phyloP scores from a whole-genome alignment of 371 early-diverging fungal genomes.

The Circinella minor region DNA sequence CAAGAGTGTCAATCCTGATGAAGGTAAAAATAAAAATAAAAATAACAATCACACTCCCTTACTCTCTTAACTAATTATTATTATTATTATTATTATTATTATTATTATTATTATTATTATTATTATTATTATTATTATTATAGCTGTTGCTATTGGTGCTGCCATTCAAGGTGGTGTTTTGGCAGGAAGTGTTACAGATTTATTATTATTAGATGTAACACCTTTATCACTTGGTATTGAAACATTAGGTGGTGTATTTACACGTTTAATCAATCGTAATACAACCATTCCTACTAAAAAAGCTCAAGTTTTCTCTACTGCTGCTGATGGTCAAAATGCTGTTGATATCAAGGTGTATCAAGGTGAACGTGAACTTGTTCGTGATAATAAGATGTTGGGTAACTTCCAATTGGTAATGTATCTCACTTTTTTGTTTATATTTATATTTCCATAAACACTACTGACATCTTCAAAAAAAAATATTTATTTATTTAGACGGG shows the following conservation, averaged over 20 bases:
- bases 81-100: neutral
- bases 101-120: neutral
- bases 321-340: conserved; percentile 95
- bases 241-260: conserved; percentile 94
- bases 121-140: neutral
- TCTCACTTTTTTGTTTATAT: neutral
- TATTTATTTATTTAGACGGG: conserved; percentile 41
- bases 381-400: conserved; percentile 96
- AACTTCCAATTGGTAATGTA: conserved; percentile 80
- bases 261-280: conserved; percentile 93
- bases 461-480: neutral
- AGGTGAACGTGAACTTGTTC: conserved; percentile 94
- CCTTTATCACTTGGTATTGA: conserved; percentile 97
- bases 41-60: neutral
- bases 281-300: conserved; percentile 98
- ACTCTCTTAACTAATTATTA: neutral
- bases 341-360: conserved; percentile 97
- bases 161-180: conserved; percentile 97
- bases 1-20: conserved; percentile 95
- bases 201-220: conserved; percentile 95
- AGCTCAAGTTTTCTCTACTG: conserved; percentile 96
- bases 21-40: too few relatives aligned
- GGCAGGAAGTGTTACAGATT: conserved; percentile 86
- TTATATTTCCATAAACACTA: too few relatives aligned
- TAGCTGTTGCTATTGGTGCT: conserved; percentile 96